These are phyloP conservation scores for Candida peoriensis DNA, from an alignment of 805 yeast genomes.

Conservation along the genomic window DNA sequence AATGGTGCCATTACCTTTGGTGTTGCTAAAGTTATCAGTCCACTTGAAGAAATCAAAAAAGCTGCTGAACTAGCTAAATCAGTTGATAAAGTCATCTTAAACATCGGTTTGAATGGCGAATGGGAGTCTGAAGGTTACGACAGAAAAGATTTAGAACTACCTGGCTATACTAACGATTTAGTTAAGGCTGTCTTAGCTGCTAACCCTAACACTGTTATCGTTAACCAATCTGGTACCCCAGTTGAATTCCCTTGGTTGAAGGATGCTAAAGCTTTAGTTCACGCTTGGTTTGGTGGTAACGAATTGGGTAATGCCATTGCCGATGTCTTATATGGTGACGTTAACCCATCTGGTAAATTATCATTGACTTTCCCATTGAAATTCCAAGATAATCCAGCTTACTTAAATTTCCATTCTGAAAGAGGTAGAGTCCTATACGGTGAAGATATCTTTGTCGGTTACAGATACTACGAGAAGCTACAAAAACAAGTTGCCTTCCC, in stretches of 20 bases:
- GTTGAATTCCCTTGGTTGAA: slow-evolving; percentile 51
- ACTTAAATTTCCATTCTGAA: slow-evolving; percentile 43
- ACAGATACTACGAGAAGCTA: slow-evolving; percentile 52
- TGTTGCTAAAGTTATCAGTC: slow-evolving; percentile 24
- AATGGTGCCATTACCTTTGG: slow-evolving; percentile 36
- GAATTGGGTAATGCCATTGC: slow-evolving; percentile 57
- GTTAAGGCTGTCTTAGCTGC: slow-evolving; percentile 39
- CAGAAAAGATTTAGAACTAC: slow-evolving; percentile 45
- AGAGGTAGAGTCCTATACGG: slow-evolving; percentile 55
- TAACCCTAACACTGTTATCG: slow-evolving; percentile 47
- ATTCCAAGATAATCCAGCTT: slow-evolving; percentile 52
- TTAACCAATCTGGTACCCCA: slow-evolving; percentile 59
- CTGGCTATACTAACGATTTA: slow-evolving; percentile 41
- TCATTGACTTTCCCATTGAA: slow-evolving; percentile 50
- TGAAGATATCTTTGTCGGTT: slow-evolving; percentile 63
- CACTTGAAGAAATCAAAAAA: slow-evolving; percentile 27
- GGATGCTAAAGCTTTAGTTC: slow-evolving; percentile 39
- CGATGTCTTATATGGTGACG: slow-evolving; percentile 49
- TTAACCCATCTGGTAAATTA: slow-evolving; percentile 56
- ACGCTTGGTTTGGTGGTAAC: slow-evolving; percentile 55
- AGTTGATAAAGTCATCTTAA: slow-evolving; percentile 48
- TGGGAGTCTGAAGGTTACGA: slow-evolving; percentile 62
- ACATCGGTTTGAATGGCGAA: slow-evolving; percentile 47
- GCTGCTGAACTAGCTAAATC: slow-evolving; percentile 46
- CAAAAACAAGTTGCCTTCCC: slow-evolving; percentile 47